These are phyloP conservation scores for Polygonum maritimum DNA, from an alignment of 148 eudicot genomes.

Conservation along the genomic window DNA sequence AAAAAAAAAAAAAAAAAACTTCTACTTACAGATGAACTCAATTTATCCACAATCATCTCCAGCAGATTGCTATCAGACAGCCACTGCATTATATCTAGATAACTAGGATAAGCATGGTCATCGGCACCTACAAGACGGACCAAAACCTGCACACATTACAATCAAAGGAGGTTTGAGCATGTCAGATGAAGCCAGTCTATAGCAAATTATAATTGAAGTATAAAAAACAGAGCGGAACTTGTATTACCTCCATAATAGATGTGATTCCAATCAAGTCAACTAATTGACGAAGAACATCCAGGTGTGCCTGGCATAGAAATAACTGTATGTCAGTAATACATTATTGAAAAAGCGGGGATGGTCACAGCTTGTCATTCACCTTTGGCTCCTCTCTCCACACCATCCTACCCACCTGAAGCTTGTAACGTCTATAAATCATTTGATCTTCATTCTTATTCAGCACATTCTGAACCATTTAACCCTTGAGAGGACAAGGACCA, in stretches of 20 bases:
- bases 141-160: slow-evolving; percentile 48
- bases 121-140: slow-evolving; percentile 94
- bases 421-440: not conserved
- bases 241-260: slow-evolving; percentile 90
- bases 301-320: slow-evolving; percentile 59
- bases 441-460: not conserved
- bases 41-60: slow-evolving; percentile 97
- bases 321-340: not conserved
- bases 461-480: not conserved
- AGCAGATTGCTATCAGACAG: slow-evolving; percentile 81
- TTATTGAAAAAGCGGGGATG: not conserved
- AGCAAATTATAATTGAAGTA: not conserved
- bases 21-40: slow-evolving; percentile 59
- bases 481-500: not conserved
- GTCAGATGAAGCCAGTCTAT: slow-evolving; percentile 1
- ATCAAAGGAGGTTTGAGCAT: not conserved
- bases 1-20: not conserved
- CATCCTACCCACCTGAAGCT: not conserved
- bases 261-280: slow-evolving; percentile 97
- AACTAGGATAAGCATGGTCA: slow-evolving; percentile 75
- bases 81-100: slow-evolving; percentile 85
- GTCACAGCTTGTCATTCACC: not conserved
- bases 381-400: not conserved
- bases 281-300: slow-evolving; percentile 68
- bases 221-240: not conserved